A percentile compares a stretch with the other conserved stretches of the same genome.
Conservation (phyloP, 768 basidiomycete species). For the Tulasnella calospora region DNA sequence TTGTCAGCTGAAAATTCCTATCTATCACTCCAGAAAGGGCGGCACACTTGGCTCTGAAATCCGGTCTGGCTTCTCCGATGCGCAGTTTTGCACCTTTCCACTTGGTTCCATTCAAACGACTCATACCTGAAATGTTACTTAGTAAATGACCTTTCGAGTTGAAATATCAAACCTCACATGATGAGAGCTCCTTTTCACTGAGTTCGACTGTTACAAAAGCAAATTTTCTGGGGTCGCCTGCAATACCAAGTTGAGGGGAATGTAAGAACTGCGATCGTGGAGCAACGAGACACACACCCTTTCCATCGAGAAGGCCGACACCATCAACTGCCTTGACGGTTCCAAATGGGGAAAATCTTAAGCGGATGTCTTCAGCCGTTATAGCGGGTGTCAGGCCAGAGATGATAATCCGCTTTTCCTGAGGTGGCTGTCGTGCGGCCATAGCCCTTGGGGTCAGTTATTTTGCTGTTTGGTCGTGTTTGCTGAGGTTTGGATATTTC, state of each 20-base stretch:
- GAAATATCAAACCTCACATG: conserved; percentile 48
- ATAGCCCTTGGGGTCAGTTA: neutral
- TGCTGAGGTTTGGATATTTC: neutral
- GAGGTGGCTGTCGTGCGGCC: neutral
- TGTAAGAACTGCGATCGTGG: neutral
- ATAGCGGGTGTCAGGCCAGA: conserved; percentile 71
- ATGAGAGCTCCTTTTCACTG: conserved; percentile 52
- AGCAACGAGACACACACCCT: conserved; percentile 44
- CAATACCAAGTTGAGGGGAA: neutral
- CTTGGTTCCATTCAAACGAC: conserved; percentile 68
- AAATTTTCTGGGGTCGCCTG: conserved; percentile 56
- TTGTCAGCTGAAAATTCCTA: neutral
- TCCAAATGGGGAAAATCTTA: conserved; percentile 61
- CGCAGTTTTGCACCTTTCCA: conserved; percentile 87
- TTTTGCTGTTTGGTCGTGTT: neutral
- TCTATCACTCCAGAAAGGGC: neutral
- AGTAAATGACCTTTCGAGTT: neutral
- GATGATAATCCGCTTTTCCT: conserved; percentile 58
- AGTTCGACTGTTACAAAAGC: conserved; percentile 70
- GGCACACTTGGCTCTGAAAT: conserved; percentile 58
- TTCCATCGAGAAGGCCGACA: conserved; percentile 56
- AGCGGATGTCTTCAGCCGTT: conserved; percentile 50
- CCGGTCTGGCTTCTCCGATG: conserved; percentile 76
- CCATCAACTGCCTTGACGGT: conserved; percentile 65
- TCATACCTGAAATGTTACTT: conserved; percentile 50